Percentiles rank a stretch among this genome's conserved stretches.
phyloP scores from a whole-genome alignment of 2,329 filamentous ascomycete genomes.

The Sporothrix pseudoabietina region DNA sequence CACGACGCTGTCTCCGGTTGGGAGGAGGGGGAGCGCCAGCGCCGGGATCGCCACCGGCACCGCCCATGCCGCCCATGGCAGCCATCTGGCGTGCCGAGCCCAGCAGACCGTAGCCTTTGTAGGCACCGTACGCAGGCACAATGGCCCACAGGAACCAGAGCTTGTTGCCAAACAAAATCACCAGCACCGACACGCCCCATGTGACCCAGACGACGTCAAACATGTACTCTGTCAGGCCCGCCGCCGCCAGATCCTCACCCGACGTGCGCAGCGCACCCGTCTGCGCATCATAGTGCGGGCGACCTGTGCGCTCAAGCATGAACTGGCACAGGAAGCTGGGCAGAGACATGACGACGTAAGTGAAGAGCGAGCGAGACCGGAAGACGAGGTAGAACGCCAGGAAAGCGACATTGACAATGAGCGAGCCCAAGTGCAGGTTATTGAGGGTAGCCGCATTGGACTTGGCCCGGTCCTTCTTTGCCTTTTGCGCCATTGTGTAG shows the following conservation, averaged over 20 bases:
- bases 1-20: constrained; percentile 59
- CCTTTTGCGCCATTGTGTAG: constrained; percentile 62
- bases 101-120: constrained; percentile 57
- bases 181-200: constrained; percentile 74
- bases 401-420: constrained; percentile 72
- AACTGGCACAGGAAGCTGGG: constrained; percentile 81
- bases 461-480: constrained; percentile 69
- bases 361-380: constrained; percentile 62
- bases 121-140: constrained; percentile 58
- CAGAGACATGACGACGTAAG: constrained; percentile 71
- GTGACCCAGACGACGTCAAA: constrained; percentile 97
- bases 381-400: constrained; percentile 70
- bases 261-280: constrained; percentile 69
- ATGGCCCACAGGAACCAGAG: constrained; percentile 61
- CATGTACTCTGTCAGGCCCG: constrained; percentile 94
- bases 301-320: constrained; percentile 80
- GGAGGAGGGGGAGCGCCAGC: constrained; percentile 44
- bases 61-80: constrained; percentile 49
- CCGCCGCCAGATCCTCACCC: constrained; percentile 85
- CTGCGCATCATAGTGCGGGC: constrained; percentile 69
- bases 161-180: constrained; percentile 77
- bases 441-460: constrained; percentile 77
- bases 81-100: constrained; percentile 59
- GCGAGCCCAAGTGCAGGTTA: constrained; percentile 77
- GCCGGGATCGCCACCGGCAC: constrained; percentile 40